Evolutionary conservation across 495 filamentous ascomycete species (phyloP), one percentile per base, ranked within the genome.

Genomic region (Annulohypoxylon moriforme): DNA sequence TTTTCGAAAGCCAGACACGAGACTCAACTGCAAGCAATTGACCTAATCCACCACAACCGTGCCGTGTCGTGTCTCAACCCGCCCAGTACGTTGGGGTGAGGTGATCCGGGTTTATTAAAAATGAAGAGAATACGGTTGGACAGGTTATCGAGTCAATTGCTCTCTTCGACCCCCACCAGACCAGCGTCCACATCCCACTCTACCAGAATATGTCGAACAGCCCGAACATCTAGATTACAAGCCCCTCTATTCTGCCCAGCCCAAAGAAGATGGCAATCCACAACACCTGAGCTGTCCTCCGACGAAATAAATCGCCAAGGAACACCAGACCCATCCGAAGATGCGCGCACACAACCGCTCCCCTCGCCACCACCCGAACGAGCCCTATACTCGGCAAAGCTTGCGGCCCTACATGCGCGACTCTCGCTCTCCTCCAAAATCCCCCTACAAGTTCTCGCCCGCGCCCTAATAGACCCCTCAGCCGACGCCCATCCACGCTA

Each of bases 321-420:
- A 44, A 36, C 62, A 10, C 9, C 53, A 44, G 14, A 60, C 49
- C n/a, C 29, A 38, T 44, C 40, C 4, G 36, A 29, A 44, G 42
- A 56, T 36, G 20, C 36, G 14, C 7, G 14, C 9, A 44, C 4
- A 22, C n/a, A 24, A 49, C 49, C 65, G 3, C 64, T 85, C 34
- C 88, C 92, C 66, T 94, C 92, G 75, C 94, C 91, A 70, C 87
- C 85, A 62, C 88, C 90, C 64, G 83, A 87, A 71, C 84, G 84
- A 68, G 91, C 94, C n/a, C 79, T 85, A 60, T 76, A 82, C 66
- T 98, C 96, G 59, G 90, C 95, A 62, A 97, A 97, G 83, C 92
- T 99, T 75, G 89, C 94, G 69, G 94, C 96, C 63, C 89, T 99
- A 33, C 94, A 97, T 81, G 91, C 94, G 76, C 94, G 96, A 75